Conservation (phyloP, 2,329 filamentous ascomycete genomes). For the Aspergillus sp. region DNA sequence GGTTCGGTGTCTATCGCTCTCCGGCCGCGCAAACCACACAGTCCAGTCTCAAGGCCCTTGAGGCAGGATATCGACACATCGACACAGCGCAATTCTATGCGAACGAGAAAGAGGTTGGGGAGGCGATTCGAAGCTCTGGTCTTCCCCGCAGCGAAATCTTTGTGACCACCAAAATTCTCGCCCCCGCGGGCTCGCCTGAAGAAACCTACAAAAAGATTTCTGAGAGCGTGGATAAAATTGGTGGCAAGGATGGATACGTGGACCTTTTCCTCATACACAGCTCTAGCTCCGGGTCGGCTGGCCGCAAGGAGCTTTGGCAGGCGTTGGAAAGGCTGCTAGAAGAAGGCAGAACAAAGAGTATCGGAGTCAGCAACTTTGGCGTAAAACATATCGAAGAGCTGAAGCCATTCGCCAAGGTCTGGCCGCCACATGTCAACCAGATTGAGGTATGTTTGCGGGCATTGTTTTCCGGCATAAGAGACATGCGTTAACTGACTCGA, state of each 20-base stretch:
- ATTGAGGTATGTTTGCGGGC: conserved; percentile 59
- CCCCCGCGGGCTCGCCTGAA: conserved; percentile 54
- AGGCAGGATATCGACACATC: conserved; percentile 55
- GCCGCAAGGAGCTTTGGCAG: conserved; percentile 63
- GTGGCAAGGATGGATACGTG: conserved; percentile 61
- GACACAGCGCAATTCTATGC: conserved; percentile 66
- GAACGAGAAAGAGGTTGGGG: conserved; percentile 67
- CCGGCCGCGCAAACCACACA: conserved; percentile 54
- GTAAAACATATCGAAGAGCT: conserved; percentile 68
- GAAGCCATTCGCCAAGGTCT: conserved; percentile 63
- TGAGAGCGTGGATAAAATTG: conserved; percentile 64
- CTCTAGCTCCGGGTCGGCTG: conserved; percentile 55
- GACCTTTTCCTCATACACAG: conserved; percentile 72
- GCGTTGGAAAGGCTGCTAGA: conserved; percentile 63
- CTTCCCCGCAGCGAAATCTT: conserved; percentile 59
- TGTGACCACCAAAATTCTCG: conserved; percentile 69
- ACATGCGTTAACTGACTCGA: not conserved
- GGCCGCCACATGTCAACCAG: conserved; percentile 72
- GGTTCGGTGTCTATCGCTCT: conserved; percentile 70
- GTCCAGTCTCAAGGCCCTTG: conserved; percentile 59
- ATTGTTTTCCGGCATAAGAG: conserved; percentile 11
- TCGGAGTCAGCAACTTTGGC: conserved; percentile 73
- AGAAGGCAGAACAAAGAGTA: conserved; percentile 62
- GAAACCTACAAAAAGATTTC: conserved; percentile 59
- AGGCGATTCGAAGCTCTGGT: conserved; percentile 59